Base-by-base conservation (phyloP, 768 basidiomycete genomes). In the Termitomyces sp. region DNA sequence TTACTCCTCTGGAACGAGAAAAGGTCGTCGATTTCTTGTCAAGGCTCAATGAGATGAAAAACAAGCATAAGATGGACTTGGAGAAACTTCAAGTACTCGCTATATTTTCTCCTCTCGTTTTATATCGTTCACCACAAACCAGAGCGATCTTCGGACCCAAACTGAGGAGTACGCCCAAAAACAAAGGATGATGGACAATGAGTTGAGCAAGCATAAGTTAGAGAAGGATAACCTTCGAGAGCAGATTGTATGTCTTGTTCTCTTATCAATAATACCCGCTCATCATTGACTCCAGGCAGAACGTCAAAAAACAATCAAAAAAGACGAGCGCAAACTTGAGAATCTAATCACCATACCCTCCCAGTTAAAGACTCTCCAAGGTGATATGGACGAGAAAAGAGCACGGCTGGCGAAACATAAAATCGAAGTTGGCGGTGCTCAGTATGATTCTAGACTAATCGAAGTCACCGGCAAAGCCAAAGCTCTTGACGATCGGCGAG, bases 21-120 rank as follows among this genome's bases (percentile, higher is more conserved):
- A 82, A 92, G 67, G 78, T 94, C 20, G 68, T 79, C 29, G 88
- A 92, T 46, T 95, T 97, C 68, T 76, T 85, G 26, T 73, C 84
- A 9, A 81, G 80, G 50, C 72, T 97, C 2, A 74, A 72, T 4
- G 86, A 89, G 26, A 68, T 88, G 5, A 84, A 85, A 56, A 75
- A 81, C 36, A 80, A 77, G 59, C 86, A 88, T 59, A 82, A 77
- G n/a, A 63, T 70, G 13, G 85, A 88, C 57, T 80, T 84, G 12
- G 87, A 91, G 61, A 81, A 76, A 61, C 68, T 91, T 18, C 88
- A 90, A 77, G 90, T 89, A 61, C 32, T 51, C 18, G 43, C 5
- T 20, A 27, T 31, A 5, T 14, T 44, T 53, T 53, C 24, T 46
- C n/a, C 2, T 36, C 48, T 18, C 10, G 31, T 20, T 48, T 53